These are phyloP conservation scores for Cokeromyces recurvatus DNA, from an alignment of 371 early-diverging fungal species.

Conservation along the genomic window DNA sequence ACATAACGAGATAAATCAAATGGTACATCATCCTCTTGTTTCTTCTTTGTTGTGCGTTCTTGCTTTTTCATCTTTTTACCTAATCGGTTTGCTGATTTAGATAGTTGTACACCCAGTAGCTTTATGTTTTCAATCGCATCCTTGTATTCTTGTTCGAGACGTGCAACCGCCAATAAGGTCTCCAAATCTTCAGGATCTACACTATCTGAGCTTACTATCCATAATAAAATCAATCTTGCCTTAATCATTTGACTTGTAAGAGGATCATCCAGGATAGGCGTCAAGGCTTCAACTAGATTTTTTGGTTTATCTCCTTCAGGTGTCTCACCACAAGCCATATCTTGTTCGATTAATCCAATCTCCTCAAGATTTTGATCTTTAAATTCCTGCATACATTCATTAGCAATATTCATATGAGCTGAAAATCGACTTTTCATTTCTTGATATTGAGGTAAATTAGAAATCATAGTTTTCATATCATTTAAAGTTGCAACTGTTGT, in stretches of 20 bases:
- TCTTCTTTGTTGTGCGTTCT: constrained; percentile 40
- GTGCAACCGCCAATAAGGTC: constrained; percentile 67
- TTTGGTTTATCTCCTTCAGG: constrained; percentile 74
- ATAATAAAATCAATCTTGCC: constrained; percentile 81
- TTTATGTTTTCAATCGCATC: constrained; percentile 78
- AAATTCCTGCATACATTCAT: constrained; percentile 82
- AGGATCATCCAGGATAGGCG: constrained; percentile 77
- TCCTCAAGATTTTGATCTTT: constrained; percentile 65
- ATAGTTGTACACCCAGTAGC: constrained; percentile 60
- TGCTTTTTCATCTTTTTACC: constrained; percentile 41
- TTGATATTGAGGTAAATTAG: constrained; percentile 90
- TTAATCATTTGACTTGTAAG: constrained; percentile 69
- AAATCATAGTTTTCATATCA: constrained; percentile 86
- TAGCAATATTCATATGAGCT: constrained; percentile 88
- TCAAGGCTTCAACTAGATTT: constrained; percentile 77
- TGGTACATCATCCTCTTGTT: constrained; percentile 55
- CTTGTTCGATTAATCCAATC: constrained; percentile 80
- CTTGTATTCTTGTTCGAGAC: constrained; percentile 65
- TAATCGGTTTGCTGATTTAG: constrained; percentile 37
- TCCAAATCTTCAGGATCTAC: constrained; percentile 65
- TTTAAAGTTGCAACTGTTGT: constrained; percentile 65
- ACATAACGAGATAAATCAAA: constrained; percentile 71
- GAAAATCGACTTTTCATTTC: constrained; percentile 89
- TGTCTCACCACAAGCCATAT: constrained; percentile 87
- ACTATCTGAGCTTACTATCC: constrained; percentile 71